Conservation (phyloP, 805 yeast genomes). For the Clavispora phyllophila region DNA sequence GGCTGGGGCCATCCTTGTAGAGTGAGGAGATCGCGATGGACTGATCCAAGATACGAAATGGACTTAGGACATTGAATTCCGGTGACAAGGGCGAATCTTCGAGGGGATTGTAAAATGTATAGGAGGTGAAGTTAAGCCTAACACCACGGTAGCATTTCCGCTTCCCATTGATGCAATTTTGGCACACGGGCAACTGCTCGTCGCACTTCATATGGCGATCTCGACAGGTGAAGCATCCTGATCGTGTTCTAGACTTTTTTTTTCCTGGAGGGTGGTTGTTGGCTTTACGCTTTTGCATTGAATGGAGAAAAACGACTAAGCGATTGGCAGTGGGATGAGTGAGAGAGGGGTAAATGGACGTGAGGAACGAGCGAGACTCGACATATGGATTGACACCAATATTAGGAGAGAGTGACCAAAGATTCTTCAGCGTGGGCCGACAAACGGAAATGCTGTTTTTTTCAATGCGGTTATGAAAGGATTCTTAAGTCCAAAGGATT, state of each 20-base stretch:
- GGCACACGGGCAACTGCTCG: constrained; percentile 57
- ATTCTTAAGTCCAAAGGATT: too few relatives aligned
- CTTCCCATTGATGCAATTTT: constrained; percentile 48
- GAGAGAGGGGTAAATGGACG: neutral
- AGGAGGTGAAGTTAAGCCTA: constrained; percentile 42
- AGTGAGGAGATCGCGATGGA: constrained; percentile 38
- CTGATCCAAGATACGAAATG: constrained; percentile 33
- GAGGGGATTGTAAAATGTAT: constrained; percentile 32
- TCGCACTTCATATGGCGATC: constrained; percentile 67
- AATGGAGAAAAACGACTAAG: neutral
- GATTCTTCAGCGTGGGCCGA: neutral
- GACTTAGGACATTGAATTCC: neutral
- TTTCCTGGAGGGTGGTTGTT: constrained; percentile 1
- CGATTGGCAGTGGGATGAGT: neutral
- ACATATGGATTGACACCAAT: neutral
- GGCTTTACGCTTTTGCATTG: neutral
- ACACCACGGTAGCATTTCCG: constrained; percentile 45
- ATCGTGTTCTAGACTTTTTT: constrained; percentile 36
- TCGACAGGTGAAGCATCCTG: constrained; percentile 60
- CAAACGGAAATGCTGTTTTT: too few relatives aligned
- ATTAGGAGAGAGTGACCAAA: neutral
- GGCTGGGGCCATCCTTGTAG: constrained; percentile 29
- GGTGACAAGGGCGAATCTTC: constrained; percentile 1
- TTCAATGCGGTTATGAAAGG: too few relatives aligned
- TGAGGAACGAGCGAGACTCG: neutral